Evolutionary conservation across 2,329 filamentous ascomycete genomes (phyloP).

Genomic region (Colletotrichum tofieldiae): DNA sequence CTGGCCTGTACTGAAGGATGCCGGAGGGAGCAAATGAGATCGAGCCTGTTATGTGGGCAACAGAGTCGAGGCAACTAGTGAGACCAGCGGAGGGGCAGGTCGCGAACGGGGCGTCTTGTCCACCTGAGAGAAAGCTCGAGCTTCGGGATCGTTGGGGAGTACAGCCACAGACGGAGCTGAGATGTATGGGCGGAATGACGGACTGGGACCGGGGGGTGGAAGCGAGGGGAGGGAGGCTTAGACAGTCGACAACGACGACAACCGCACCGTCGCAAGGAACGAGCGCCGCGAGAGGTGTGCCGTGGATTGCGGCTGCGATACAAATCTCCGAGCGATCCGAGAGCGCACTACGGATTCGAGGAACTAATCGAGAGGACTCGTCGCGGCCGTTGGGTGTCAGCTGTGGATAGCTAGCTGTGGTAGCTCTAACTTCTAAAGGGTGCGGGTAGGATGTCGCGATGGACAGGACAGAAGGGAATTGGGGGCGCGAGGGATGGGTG

Average conservation of each 20-base stretch:
- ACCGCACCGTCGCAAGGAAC: conserved; percentile 18
- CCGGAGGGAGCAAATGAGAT: conserved; percentile 1
- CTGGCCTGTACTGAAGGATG: conserved; percentile 3
- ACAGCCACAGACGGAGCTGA: neutral
- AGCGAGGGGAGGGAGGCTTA: conserved; percentile 25
- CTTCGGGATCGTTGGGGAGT: conserved; percentile 8
- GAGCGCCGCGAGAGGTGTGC: conserved; percentile 5
- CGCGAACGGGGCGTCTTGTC: neutral
- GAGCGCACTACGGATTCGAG: neutral
- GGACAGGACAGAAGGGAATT: neutral
- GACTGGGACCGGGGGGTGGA: neutral
- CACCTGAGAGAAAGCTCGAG: neutral
- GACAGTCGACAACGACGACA: conserved; percentile 13
- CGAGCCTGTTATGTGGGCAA: conserved; percentile 14
- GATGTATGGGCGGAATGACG: neutral
- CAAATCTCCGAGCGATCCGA: conserved; percentile 37
- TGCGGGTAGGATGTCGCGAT: conserved; percentile 12
- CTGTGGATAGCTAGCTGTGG: conserved; percentile 1
- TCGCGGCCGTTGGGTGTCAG: conserved; percentile 1
- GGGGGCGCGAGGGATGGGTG: neutral
- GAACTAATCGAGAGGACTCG: neutral
- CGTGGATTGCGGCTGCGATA: conserved; percentile 2
- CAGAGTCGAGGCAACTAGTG: neutral
- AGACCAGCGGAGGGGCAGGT: neutral
- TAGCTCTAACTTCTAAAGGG: neutral